Conservation (phyloP, 169 alveolate species). For the Cryptosporidium tyzzeri region DNA sequence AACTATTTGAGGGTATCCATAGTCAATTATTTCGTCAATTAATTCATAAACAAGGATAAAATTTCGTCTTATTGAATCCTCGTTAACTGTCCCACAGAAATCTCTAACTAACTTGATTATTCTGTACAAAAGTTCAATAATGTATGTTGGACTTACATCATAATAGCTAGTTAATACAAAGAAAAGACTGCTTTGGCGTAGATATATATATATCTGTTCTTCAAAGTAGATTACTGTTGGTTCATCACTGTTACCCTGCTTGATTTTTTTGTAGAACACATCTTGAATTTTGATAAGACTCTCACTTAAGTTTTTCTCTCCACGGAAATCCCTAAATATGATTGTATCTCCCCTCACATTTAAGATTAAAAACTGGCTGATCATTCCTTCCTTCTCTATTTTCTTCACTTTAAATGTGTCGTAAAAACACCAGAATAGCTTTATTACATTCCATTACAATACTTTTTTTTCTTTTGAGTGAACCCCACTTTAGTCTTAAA, state of each 20-base stretch:
- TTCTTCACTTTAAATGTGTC: background rate
- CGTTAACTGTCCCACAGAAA: slow-evolving; percentile 97
- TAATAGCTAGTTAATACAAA: slow-evolving; percentile 93
- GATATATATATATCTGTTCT: slow-evolving; percentile 89
- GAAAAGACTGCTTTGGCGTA: slow-evolving; percentile 83
- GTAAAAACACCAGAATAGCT: background rate
- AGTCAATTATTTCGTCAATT: slow-evolving; percentile 95
- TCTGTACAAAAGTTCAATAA: slow-evolving; percentile 89
- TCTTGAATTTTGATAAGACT: slow-evolving; percentile 82
- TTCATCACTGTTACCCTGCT: slow-evolving; percentile 86
- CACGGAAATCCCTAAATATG: slow-evolving; percentile 91
- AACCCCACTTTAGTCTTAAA: background rate
- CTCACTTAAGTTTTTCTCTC: slow-evolving; percentile 88
- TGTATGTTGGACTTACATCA: slow-evolving; percentile 93
- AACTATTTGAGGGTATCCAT: slow-evolving; percentile 95
- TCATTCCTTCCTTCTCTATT: slow-evolving; percentile 77
- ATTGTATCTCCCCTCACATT: slow-evolving; percentile 96
- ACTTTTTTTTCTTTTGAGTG: background rate
- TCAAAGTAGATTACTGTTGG: slow-evolving; percentile 86
- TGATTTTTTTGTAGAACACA: slow-evolving; percentile 91
- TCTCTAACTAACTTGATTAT: slow-evolving; percentile 90
- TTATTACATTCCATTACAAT: background rate
- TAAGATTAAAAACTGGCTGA: slow-evolving; percentile 91
- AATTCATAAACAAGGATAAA: slow-evolving; percentile 96
- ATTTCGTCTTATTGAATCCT: slow-evolving; percentile 95